A percentile compares a stretch with the other conserved stretches of the same genome.
Conservation (phyloP, 2,329 filamentous ascomycete genomes). For the Alternaria ventricosa region DNA sequence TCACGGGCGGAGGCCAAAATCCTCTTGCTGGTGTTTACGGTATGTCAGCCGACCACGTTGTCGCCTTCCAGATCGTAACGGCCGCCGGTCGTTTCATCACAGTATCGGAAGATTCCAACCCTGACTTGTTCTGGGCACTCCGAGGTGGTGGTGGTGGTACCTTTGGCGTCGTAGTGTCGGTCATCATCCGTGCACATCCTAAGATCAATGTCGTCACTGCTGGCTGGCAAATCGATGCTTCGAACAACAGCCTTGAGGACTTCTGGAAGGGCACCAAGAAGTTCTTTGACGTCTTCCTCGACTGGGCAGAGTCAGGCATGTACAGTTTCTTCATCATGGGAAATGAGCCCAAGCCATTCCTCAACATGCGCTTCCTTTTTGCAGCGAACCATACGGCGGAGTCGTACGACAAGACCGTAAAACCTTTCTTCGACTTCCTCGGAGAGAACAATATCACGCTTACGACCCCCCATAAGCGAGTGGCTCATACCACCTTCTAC, state of each 20-base stretch:
- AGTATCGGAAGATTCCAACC: slow-evolving; percentile 8
- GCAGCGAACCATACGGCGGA: slow-evolving; percentile 22
- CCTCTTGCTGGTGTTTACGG: slow-evolving; percentile 56
- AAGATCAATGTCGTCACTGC: slow-evolving; percentile 28
- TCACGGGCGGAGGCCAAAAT: slow-evolving; percentile 59
- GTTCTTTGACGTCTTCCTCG: slow-evolving; percentile 18
- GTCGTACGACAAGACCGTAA: slow-evolving; percentile 15
- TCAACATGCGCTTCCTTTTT: slow-evolving; percentile 25
- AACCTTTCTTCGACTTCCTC: slow-evolving; percentile 19
- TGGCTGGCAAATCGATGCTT: slow-evolving; percentile 29
- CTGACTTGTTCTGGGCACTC: slow-evolving; percentile 34
- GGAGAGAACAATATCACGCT: slow-evolving; percentile 24
- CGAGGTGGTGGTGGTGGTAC: slow-evolving; percentile 31
- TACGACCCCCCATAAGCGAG: slow-evolving; percentile 28
- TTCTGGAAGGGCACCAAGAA: slow-evolving; percentile 19
- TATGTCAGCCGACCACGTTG: slow-evolving; percentile 32
- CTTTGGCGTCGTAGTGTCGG: slow-evolving; percentile 22
- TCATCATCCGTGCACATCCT: slow-evolving; percentile 25
- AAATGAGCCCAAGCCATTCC: slow-evolving; percentile 5
- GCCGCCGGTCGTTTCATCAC: slow-evolving; percentile 20
- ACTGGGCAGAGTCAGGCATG: slow-evolving; percentile 23
- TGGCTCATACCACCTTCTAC: slow-evolving; percentile 21
- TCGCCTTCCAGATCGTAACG: slow-evolving; percentile 28
- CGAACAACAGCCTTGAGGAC: slow-evolving; percentile 25
- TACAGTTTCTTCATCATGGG: slow-evolving; percentile 27